Evolutionary conservation across 257 asterid species (phyloP), one percentile per base, ranked within the genome.

Genomic region (Asclepias syriaca): DNA sequence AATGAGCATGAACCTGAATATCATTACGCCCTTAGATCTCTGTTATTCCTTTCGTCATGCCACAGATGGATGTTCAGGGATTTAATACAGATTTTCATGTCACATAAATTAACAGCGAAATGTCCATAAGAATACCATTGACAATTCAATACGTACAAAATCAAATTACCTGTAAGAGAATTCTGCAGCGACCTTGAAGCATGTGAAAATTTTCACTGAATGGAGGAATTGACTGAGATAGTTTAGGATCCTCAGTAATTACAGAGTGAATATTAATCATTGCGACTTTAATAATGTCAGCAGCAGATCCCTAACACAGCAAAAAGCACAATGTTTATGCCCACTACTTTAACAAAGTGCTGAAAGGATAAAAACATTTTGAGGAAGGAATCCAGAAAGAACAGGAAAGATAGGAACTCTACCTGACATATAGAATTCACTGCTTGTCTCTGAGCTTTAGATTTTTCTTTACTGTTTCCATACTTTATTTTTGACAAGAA

Each of bases 361-460:
- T 24, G 77, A 65, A 48, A 70, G 37, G n/a, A 29, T 58, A 21
- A 22, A 16, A 10, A 66, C 13, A 45, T 40, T 43, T 46, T 39
- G 37, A 32, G 67, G 48, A 59, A 50, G 65, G 70, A 54, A 66
- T 57, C 19, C 24, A 24, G 53, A 69, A 67, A 74, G 39, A 50
- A 18, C 32, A 60, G 57, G 60, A 45, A 65, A 75, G 70, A 73
- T 80, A 72, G 66, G 56, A 68, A 37, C 69, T 24, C 66, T 72
- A 94, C 99, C 97, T 91, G 99, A 72, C 99, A 94, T 65, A 94
- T 91, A 68, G 99, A 91, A 85, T 94, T 94, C 84, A 94, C 96
- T 76, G 99, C 97, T 82, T 94, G 99, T 75, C 99, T 90, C 84
- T 91, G 92, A 76, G 99, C 99, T 86, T 88, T 91, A 71, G 92